Base-by-base conservation (phyloP, 108 stramenopile species). In the Cyclotella cryptica region DNA sequence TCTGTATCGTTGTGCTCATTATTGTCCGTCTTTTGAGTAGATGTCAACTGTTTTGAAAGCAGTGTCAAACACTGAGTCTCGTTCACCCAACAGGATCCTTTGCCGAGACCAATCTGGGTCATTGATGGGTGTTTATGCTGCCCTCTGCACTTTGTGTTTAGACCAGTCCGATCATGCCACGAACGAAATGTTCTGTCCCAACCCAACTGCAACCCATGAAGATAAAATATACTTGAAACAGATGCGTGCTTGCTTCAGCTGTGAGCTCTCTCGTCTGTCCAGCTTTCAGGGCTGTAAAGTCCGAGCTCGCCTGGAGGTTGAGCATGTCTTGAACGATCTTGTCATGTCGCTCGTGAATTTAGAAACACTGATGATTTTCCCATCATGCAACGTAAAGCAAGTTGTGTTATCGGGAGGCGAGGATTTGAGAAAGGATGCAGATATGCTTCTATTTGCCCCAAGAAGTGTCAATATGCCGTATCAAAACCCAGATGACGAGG, bases 251-350 rank as follows among this genome's bases (percentile, higher is more conserved):
- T 60, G 70, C 35, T 75, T 81, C 53, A 74, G 52, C 35, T 66
- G 63, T 46, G 81, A 81, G 81, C 30, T 81, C 18, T 58, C 73
- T 51, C 74, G 70, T 15, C 39, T 81, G 43, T 55, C 66, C 5
- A 40, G 39, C 10, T 55, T 30, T 66, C 62, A 24, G 17, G 8
- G 41, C 64, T 81, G 74, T 26, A 63, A 44, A 55, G 21, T 22
- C 4, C 21, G 75, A 19, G 69, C 65, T n/a, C n/a, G 44, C 22
- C 53, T 53, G 26, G 44, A 81, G 41, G 35, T 51, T 47, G 61
- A 58, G 19, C 57, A 44, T 39, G 21, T 81, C 10, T 62, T 81
- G n/a, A 59, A 59, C 54, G 30, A 64, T n/a, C 14, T 65, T 13
- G 45, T 75, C 26, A 49, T 40, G 42, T 58, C 70, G 6, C 18